Percentiles rank a stretch among this genome's conserved stretches.
These are phyloP conservation scores for Prunus campanulata DNA, from an alignment of 306 rosid genomes.

Conservation along the genomic window DNA sequence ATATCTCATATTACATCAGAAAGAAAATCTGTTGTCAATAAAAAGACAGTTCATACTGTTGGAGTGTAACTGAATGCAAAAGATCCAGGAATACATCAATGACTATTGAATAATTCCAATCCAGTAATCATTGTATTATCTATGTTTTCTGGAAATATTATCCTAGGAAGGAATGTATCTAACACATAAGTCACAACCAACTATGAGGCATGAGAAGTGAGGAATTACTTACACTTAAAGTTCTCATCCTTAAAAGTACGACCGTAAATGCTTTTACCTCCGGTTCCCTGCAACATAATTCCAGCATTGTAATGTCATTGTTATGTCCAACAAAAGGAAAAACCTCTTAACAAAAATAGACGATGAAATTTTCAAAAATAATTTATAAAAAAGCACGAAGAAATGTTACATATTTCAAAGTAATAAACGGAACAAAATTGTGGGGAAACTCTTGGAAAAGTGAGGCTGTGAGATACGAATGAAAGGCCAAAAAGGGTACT, in stretches of 20 bases:
- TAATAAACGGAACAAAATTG: not conserved
- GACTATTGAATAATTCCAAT: not conserved
- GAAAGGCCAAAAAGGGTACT: not conserved
- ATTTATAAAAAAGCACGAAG: not conserved
- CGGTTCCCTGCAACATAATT: conserved; percentile 66
- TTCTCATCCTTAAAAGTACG: conserved; percentile 96
- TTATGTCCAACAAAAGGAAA: not conserved
- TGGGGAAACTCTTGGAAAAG: not conserved
- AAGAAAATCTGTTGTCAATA: not conserved
- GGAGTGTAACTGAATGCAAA: not conserved
- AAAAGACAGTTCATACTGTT: not conserved
- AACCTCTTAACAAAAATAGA: not conserved
- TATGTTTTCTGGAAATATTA: not conserved
- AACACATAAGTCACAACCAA: not conserved
- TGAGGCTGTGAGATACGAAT: not conserved
- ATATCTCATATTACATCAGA: not conserved
- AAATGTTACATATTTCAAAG: not conserved
- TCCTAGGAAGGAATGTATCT: not conserved
- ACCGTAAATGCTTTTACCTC: conserved; percentile 95
- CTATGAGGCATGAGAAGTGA: conserved; percentile 4
- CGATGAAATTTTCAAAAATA: not conserved
- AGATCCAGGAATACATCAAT: not conserved
- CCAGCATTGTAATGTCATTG: not conserved
- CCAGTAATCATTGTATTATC: not conserved
- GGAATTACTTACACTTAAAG: conserved; percentile 67